These are phyloP conservation scores for Didymellaceae sp. DNA, from an alignment of 2,329 filamentous ascomycete genomes.

Conservation along the genomic window DNA sequence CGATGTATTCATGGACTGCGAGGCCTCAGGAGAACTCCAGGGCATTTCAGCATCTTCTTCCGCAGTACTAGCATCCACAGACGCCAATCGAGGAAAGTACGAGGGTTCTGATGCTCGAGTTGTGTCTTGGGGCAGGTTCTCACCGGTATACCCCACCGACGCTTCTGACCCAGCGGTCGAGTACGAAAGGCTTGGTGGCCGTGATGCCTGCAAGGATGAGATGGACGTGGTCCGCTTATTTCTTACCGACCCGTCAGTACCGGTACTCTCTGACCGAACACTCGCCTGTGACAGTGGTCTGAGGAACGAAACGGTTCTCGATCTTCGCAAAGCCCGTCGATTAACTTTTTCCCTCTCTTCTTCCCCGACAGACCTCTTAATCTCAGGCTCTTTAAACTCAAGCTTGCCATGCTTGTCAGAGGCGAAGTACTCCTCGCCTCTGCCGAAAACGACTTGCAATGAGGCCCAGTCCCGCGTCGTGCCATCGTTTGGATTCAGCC, in stretches of 20 bases:
- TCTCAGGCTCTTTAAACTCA: constrained; percentile 43
- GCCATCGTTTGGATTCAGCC: constrained; percentile 44
- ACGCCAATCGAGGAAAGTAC: not conserved
- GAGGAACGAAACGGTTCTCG: constrained; percentile 41
- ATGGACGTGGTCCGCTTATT: constrained; percentile 28
- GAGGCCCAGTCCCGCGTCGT: constrained; percentile 41
- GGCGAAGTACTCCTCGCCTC: constrained; percentile 50
- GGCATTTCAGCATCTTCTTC: too few relatives aligned
- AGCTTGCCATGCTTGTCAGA: constrained; percentile 49
- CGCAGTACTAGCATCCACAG: too few relatives aligned
- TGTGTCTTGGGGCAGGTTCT: constrained; percentile 1
- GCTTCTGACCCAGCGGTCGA: constrained; percentile 32
- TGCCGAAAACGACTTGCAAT: constrained; percentile 49
- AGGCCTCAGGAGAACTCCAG: too few relatives aligned
- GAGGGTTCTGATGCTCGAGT: constrained; percentile 10
- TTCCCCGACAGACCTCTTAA: constrained; percentile 27
- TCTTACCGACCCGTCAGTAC: constrained; percentile 13
- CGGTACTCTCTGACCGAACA: constrained; percentile 18
- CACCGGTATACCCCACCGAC: constrained; percentile 15
- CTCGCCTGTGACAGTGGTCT: constrained; percentile 34
- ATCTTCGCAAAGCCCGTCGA: constrained; percentile 30
- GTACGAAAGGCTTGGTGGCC: constrained; percentile 32
- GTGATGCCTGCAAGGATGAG: constrained; percentile 25
- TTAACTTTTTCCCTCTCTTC: constrained; percentile 26
- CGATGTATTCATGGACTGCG: too few relatives aligned